These are phyloP conservation scores for Solanum hybrid DNA, from an alignment of 305 asterid genomes.

Conservation along the genomic window DNA sequence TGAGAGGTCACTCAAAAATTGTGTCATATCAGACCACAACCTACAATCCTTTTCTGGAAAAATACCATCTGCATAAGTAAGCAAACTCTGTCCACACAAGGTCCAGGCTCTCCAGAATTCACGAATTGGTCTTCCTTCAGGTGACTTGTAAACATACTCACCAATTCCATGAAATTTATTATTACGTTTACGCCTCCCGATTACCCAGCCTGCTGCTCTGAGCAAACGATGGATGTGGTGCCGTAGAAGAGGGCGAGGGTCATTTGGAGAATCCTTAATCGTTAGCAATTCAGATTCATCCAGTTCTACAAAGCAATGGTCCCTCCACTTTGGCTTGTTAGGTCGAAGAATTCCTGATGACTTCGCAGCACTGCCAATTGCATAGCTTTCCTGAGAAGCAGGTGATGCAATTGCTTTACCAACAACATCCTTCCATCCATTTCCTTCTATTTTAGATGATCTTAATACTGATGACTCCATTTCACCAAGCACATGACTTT, in stretches of 20 bases:
- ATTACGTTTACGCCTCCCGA: conserved; percentile 91
- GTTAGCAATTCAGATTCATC: conserved; percentile 58
- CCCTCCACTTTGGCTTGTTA: conserved; percentile 85
- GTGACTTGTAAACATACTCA: conserved; percentile 80
- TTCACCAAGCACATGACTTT: conserved; percentile 30
- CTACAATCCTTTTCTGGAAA: conserved; percentile 35
- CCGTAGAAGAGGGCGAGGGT: conserved; percentile 96
- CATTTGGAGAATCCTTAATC: conserved; percentile 64
- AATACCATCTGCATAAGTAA: conserved; percentile 33
- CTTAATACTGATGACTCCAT: conserved; percentile 27
- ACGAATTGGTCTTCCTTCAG: conserved; percentile 91
- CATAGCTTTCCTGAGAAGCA: conserved; percentile 81
- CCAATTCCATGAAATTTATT: conserved; percentile 73
- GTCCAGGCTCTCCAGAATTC: conserved; percentile 92
- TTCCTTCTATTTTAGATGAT: conserved; percentile 33
- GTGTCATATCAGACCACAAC: conserved; percentile 66
- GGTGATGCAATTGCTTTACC: conserved; percentile 55
- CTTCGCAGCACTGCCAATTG: conserved; percentile 33
- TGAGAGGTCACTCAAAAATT: conserved; percentile 67
- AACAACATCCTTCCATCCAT: conserved; percentile 41
- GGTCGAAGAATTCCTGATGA: conserved; percentile 30
- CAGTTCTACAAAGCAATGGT: conserved; percentile 67
- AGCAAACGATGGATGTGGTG: conserved; percentile 82
- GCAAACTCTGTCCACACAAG: conserved; percentile 67
- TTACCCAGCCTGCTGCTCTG: conserved; percentile 82